Evolutionary conservation across 768 basidiomycete species (phyloP).

Genomic region (Lactarius tabidus): DNA sequence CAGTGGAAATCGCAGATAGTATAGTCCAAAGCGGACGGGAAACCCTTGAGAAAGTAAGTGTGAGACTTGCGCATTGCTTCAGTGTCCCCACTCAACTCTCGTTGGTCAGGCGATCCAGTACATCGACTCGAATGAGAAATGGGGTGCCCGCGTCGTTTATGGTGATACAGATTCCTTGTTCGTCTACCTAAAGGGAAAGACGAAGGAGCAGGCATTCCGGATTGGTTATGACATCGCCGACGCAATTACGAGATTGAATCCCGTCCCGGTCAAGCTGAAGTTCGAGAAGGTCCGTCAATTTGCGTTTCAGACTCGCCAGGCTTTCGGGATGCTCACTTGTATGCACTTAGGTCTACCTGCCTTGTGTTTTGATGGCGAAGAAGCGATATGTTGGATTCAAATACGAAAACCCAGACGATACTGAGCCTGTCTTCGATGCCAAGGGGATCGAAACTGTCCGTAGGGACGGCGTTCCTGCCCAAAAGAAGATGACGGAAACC

Average conservation of each 20-base stretch:
- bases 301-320: constrained; percentile 5
- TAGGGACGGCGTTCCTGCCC: constrained; percentile 86
- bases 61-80: background rate
- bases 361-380: constrained; percentile 94
- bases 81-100: background rate
- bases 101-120: constrained; percentile 66
- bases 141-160: constrained; percentile 90
- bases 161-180: constrained; percentile 98
- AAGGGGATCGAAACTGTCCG: constrained; percentile 98
- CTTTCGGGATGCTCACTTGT: background rate
- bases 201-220: constrained; percentile 89
- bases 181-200: constrained; percentile 83
- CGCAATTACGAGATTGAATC: constrained; percentile 79
- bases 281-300: constrained; percentile 79
- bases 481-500: constrained; percentile 88
- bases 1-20: constrained; percentile 95
- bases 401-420: constrained; percentile 80
- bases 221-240: constrained; percentile 94
- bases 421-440: constrained; percentile 81
- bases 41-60: constrained; percentile 81
- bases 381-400: constrained; percentile 98
- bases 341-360: constrained; percentile 77
- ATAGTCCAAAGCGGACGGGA: constrained; percentile 97
- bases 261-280: constrained; percentile 89
- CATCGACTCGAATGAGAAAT: constrained; percentile 72